Evolutionary conservation across 371 early-diverging fungal genomes (phyloP), one percentile per base, ranked within the genome.

Genomic region (Lichtheimia ramosa): DNA sequence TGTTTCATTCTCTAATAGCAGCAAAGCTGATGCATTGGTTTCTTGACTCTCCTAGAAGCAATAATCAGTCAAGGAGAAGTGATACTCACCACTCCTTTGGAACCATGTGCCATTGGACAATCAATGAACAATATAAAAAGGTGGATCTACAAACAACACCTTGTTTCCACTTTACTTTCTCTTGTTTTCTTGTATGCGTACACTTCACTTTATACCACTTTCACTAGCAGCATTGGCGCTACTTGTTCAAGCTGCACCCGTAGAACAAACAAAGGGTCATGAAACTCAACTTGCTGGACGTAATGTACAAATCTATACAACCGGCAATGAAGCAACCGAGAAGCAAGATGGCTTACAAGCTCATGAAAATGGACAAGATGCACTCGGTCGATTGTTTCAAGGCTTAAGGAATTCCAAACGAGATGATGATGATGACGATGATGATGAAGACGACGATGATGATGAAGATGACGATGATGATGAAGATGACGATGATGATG

Each of bases 231-330:
- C 43, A 3, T 25, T 55, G 8, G 56, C 56, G 15, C 27, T 55
- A 55, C 56, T 55, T 16, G 56, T 55, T 13, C 39, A 55, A 21
- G 25, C 41, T 20, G 24, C 42, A 20, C 56, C 56, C 43, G 10
- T 43, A 34, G 28, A 41, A 5, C 24, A 25, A n/a, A 24, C 27
- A 21, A n/a, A n/a, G 8, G 24, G n/a, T 21, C 24, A 13, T 14
- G 28, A 40, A 34, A 3, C 40, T 20, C 28, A 13, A 27, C 7
- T 6, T 7, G 28, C 25, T 2, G 7, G 28, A 28, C 28, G 7
- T 10, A 34, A 4, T 10, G 34, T 34, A 34, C 34, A 34, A 34
- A 34, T 34, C 10, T 34, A 34, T 8, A n/a, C 41, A 14, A n/a
- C 54, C 18, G 15, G 21, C 51, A 25, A 25, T 15, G n/a, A 25